Conservation (phyloP, 2,329 filamentous ascomycete species). For the Dactylellina drechsleri region DNA sequence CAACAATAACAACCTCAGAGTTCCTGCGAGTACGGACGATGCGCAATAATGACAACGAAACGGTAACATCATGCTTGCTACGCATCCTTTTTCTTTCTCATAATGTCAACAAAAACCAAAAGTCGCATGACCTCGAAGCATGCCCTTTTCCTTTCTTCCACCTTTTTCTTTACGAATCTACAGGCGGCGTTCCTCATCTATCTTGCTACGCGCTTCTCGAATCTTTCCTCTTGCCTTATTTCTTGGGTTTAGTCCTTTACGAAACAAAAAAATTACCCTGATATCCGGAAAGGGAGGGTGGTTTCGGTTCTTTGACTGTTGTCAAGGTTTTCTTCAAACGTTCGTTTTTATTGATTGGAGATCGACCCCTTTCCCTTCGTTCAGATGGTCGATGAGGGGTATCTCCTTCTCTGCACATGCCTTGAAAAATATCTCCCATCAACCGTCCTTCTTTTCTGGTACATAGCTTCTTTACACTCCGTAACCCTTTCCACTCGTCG, state of each 20-base stretch:
- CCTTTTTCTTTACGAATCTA: slow-evolving; percentile 39
- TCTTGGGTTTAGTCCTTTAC: slow-evolving; percentile 14
- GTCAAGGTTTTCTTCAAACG: slow-evolving; percentile 8
- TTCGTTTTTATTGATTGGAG: slow-evolving; percentile 25
- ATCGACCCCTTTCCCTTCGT: slow-evolving; percentile 9
- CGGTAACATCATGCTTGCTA: slow-evolving; percentile 22
- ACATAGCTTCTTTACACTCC: slow-evolving; percentile 47
- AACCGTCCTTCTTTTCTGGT: slow-evolving; percentile 29
- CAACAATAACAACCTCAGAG: slow-evolving; percentile 27
- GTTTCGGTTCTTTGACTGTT: slow-evolving; percentile 34
- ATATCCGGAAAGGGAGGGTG: slow-evolving; percentile 26
- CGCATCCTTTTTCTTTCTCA: slow-evolving; percentile 8
- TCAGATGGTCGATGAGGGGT: slow-evolving; percentile 7
- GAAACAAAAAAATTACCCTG: slow-evolving; percentile 25
- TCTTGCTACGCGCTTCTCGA: slow-evolving; percentile 31
- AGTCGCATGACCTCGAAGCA: slow-evolving; percentile 15
- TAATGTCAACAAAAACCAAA: slow-evolving; percentile 15
- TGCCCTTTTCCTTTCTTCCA: slow-evolving; percentile 16
- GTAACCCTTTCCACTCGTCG: slow-evolving; percentile 1
- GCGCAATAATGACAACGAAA: slow-evolving; percentile 39
- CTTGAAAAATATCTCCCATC: slow-evolving; percentile 1
- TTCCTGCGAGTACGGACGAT: slow-evolving; percentile 39
- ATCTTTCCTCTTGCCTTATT: slow-evolving; percentile 14
- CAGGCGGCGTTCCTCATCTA: slow-evolving; percentile 52
- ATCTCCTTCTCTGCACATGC: not conserved